Evolutionary conservation across 768 basidiomycete species (phyloP), one percentile per base, ranked within the genome.

Genomic region (Collybia sp.): DNA sequence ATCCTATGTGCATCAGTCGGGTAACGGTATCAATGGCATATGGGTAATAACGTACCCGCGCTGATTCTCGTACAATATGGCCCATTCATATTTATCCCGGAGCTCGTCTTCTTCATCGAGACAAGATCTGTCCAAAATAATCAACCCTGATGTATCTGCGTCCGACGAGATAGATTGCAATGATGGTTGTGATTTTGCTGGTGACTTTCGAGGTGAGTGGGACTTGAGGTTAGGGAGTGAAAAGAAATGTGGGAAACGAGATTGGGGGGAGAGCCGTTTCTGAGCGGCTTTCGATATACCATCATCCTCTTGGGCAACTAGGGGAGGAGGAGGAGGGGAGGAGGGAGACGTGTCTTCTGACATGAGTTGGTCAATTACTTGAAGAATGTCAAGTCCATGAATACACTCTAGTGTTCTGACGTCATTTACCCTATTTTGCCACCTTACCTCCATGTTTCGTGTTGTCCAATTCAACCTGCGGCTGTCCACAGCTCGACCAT

Each of bases 41-140:
- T 11, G 15, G 33, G 36, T 43, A 37, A 47, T 20, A 40, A 69
- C 71, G 30, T 50, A 86, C 88, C 88, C 88, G 58, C 88, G 70
- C 64, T 92, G 88, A 57, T 91, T 89, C 65, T 92, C 88, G 50
- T 88, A 88, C 9, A 91, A 56, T 9, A 85, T 60, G 6, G 85
- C 88, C 88, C 88, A 92, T 60, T 76, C 74, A 58, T 85, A 91
- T 11, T 72, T 62, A 56, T 85, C 80, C 45, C 63, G 60, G 50
- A 69, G 63, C 15, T 68, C 56, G 42, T 59, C 52, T 25, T 60
- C 51, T 19, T 54, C 48, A 40, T 54, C 44, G 6, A 59, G 51
- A 11, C 45, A 59, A 33, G 56, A 57, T 45, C 45, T 45, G 44
- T 69, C 62, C 18, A 75, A 54, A 44, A 39, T 55, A 32, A 75